Evolutionary conservation across 2,329 filamentous ascomycete species (phyloP).

Genomic region (Pseudocercospora ulei): DNA sequence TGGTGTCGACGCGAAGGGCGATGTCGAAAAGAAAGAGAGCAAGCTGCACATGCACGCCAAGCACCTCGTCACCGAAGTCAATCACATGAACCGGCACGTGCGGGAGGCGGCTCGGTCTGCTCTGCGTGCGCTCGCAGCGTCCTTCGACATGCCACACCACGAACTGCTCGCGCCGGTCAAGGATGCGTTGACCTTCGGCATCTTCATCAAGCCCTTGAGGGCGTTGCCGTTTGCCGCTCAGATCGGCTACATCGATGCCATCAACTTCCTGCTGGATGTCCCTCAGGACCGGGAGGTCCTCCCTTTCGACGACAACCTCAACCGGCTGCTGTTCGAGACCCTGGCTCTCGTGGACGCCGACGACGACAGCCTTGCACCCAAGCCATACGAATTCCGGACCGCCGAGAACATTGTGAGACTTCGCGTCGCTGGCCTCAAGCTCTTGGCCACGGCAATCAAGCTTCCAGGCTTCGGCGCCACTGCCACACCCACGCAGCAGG

Average conservation of each 20-base stretch:
- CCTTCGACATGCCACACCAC: conserved; percentile 67
- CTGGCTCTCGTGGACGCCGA: conserved; percentile 88
- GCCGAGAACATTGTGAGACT: conserved; percentile 87
- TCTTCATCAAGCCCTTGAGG: conserved; percentile 88
- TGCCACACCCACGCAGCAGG: conserved; percentile 13
- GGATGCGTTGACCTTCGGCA: conserved; percentile 76
- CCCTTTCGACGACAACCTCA: conserved; percentile 82
- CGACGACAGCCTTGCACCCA: conserved; percentile 84
- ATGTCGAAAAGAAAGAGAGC: conserved; percentile 57
- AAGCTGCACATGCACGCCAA: conserved; percentile 68
- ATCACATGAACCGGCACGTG: conserved; percentile 92
- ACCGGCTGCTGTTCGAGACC: conserved; percentile 83
- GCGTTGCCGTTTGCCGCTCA: conserved; percentile 89
- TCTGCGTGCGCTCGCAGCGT: conserved; percentile 69
- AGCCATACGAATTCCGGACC: conserved; percentile 88
- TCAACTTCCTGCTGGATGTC: conserved; percentile 85
- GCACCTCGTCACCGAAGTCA: conserved; percentile 76
- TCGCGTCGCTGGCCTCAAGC: conserved; percentile 82
- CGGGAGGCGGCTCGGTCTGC: conserved; percentile 75
- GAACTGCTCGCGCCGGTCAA: conserved; percentile 85
- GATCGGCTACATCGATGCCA: conserved; percentile 96
- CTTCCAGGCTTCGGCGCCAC: conserved; percentile 83
- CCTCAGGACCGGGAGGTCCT: conserved; percentile 67
- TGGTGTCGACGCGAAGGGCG: conserved; percentile 62
- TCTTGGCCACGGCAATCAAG: conserved; percentile 84